Conservation (phyloP, 768 basidiomycete species). For the Serpula lacrymans region DNA sequence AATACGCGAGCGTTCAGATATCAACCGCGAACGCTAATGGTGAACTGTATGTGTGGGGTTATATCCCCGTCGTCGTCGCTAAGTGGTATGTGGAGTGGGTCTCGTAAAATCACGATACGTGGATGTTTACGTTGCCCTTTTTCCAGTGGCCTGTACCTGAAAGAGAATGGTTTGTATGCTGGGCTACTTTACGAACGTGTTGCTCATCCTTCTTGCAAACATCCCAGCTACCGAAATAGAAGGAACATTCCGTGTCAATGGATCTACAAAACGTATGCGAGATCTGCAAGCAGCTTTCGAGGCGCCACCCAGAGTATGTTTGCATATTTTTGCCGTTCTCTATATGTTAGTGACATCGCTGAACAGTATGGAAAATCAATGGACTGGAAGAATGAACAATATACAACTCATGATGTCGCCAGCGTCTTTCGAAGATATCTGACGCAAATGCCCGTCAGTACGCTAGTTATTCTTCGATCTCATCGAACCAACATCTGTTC, state of each 20-base stretch:
- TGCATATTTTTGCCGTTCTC: neutral
- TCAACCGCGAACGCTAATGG: conserved; percentile 83
- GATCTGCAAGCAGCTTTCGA: conserved; percentile 93
- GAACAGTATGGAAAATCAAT: conserved; percentile 87
- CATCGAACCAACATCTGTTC: conserved; percentile 6
- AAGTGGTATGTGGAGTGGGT: conserved; percentile 67
- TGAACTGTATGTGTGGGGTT: conserved; percentile 87
- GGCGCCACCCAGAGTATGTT: conserved; percentile 72
- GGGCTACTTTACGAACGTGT: neutral
- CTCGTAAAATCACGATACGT: conserved; percentile 2
- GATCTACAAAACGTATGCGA: conserved; percentile 94
- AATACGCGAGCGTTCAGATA: conserved; percentile 90
- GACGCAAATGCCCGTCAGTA: conserved; percentile 91
- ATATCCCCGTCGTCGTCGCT: conserved; percentile 95
- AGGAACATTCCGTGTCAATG: conserved; percentile 93
- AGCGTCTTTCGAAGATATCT: conserved; percentile 95
- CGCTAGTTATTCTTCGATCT: conserved; percentile 5
- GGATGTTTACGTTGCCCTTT: conserved; percentile 1
- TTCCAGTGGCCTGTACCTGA: conserved; percentile 83
- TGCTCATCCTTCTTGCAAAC: conserved; percentile 2
- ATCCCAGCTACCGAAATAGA: conserved; percentile 78
- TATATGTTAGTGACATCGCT: neutral
- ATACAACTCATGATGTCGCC: conserved; percentile 95
- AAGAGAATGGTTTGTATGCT: conserved; percentile 72
- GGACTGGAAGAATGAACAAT: conserved; percentile 83